phyloP scores from a whole-genome alignment of 2,329 filamentous ascomycete genomes.

The Nemania sp. region DNA sequence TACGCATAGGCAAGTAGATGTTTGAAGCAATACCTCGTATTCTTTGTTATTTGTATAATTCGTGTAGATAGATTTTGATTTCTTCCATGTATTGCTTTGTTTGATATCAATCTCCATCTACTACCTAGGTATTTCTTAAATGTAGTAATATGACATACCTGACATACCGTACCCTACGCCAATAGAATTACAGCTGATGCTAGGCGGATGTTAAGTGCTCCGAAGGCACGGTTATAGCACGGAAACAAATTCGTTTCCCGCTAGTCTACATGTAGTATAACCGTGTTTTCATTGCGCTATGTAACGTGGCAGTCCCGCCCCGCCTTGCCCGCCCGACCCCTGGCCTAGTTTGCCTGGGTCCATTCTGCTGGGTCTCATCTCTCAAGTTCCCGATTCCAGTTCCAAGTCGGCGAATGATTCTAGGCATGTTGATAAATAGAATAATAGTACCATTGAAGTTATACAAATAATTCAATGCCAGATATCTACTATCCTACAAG shows the following conservation, averaged over 20 bases:
- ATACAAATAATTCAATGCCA: neutral
- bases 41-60: too few relatives aligned
- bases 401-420: neutral
- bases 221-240: slow-evolving; percentile 15
- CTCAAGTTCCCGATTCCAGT: neutral
- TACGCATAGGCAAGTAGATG: too few relatives aligned
- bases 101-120: neutral
- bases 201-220: neutral
- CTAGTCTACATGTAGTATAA: slow-evolving; percentile 1
- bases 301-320: slow-evolving; percentile 32
- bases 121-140: neutral
- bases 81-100: too few relatives aligned
- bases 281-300: slow-evolving; percentile 5
- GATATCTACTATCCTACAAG: neutral
- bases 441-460: neutral
- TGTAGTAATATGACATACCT: neutral
- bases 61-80: neutral
- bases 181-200: neutral
- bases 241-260: slow-evolving; percentile 4
- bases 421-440: neutral
- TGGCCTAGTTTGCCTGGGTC: slow-evolving; percentile 24
- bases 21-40: too few relatives aligned
- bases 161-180: neutral
- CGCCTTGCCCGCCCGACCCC: slow-evolving; percentile 17
- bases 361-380: slow-evolving; percentile 27